Evolutionary conservation across 2,329 filamentous ascomycete species (phyloP), one percentile per base, ranked within the genome.

Genomic region (Madurella fahalii): DNA sequence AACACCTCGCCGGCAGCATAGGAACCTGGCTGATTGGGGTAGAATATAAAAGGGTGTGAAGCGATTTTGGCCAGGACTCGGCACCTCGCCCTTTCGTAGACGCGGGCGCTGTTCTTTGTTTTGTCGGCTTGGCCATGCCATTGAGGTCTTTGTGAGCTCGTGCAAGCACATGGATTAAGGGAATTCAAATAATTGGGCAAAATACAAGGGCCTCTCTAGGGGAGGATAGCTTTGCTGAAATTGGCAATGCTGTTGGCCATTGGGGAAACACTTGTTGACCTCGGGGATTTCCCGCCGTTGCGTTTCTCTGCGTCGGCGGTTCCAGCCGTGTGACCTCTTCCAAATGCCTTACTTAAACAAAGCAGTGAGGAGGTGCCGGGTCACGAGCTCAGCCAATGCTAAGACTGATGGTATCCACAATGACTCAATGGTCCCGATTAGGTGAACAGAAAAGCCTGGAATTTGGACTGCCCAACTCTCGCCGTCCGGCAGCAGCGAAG

Each of bases 301-400:
- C 25, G 16, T 30, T 37, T 40, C 53, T 46, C 31, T 40, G 45
- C 44, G 43, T 46, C 45, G 52, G 45, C 34, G 48, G 49, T 32
- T 32, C 50, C 52, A 51, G 47, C 47, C 48, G 48, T 52, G 50
- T 56, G 50, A 56, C 54, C 49, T 25, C 37, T 16, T 37, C 31
- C 40, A 15, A 34, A 52, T 56, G 47, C 56, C 46, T 44, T 56
- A 42, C 40, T 55, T 32, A 18, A 37, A 56, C 47, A 55, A 53
- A 44, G 53, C 50, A 42, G 47, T 34, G 40, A 45, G 40, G 40
- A 45, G 40, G 45, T 43, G 32, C 44, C 49, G 47, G 47, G 49
- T 58, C 56, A 58, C 56, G 46, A 52, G 56, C 40, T 32, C 39
- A 31, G 52, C 31, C 51, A 45, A 18, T 46, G 46, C 46, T 25